Evolutionary conservation across 1,284 basidiomycete genomes (phyloP).

Genomic region (Apiotrichum gracile): DNA sequence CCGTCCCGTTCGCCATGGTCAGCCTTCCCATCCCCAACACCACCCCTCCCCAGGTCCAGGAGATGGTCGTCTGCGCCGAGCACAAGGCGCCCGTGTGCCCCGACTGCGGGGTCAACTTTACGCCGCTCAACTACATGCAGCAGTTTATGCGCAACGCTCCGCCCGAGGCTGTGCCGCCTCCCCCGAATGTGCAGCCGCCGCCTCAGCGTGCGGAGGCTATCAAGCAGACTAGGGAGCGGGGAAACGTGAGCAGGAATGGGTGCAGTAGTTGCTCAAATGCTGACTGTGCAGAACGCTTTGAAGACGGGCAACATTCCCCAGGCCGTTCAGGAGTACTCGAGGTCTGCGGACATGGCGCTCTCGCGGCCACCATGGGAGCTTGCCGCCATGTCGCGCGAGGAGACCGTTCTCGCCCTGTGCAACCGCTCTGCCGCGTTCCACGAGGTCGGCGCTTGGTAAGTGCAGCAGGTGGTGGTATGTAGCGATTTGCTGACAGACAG

Average conservation of each 20-base stretch:
- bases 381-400: constrained; percentile 74
- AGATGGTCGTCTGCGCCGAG: constrained; percentile 52
- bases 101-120: constrained; percentile 64
- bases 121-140: constrained; percentile 62
- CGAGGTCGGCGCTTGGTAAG: constrained; percentile 59
- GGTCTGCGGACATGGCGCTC: constrained; percentile 72
- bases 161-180: constrained; percentile 65
- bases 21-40: constrained; percentile 24
- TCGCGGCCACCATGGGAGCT: constrained; percentile 87
- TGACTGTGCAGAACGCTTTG: constrained; percentile 72
- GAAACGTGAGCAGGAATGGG: constrained; percentile 60
- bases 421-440: constrained; percentile 85
- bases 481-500: constrained; percentile 20
- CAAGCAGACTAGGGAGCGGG: constrained; percentile 76
- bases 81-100: constrained; percentile 67
- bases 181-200: constrained; percentile 58
- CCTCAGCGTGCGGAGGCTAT: constrained; percentile 68
- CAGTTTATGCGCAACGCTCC: constrained; percentile 65
- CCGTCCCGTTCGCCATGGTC: constrained; percentile 29
- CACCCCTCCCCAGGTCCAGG: constrained; percentile 26
- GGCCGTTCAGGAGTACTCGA: constrained; percentile 76
- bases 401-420: constrained; percentile 78
- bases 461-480: background rate
- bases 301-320: constrained; percentile 65
- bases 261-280: too few relatives aligned